Evolutionary conservation across 345 rosid species (phyloP).

Genomic region (Camelina laxa): DNA sequence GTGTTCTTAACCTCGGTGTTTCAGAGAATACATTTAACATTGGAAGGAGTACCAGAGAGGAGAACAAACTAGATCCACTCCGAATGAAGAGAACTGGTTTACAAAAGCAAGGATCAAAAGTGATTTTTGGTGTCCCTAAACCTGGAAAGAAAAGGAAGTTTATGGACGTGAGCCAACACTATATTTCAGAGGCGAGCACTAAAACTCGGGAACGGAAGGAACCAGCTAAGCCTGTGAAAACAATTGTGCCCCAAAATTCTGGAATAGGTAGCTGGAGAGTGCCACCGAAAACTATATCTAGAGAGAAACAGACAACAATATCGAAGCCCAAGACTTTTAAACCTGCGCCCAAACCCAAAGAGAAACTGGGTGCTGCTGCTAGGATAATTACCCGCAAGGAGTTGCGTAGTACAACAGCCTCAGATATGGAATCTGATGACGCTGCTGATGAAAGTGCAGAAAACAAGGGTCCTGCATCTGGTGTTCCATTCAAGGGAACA

Average conservation of each 20-base stretch:
- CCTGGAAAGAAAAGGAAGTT: slow-evolving; percentile 98
- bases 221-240: slow-evolving; percentile 63
- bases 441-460: slow-evolving; percentile 48
- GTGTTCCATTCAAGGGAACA: slow-evolving; percentile 51
- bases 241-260: slow-evolving; percentile 68
- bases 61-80: slow-evolving; percentile 54
- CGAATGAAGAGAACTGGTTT: slow-evolving; percentile 73
- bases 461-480: slow-evolving; percentile 52
- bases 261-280: slow-evolving; percentile 68
- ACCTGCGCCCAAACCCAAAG: slow-evolving; percentile 68
- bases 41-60: slow-evolving; percentile 65
- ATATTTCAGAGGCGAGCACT: slow-evolving; percentile 57
- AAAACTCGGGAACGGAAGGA: slow-evolving; percentile 59
- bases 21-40: slow-evolving; percentile 68
- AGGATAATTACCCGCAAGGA: slow-evolving; percentile 57
- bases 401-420: slow-evolving; percentile 40
- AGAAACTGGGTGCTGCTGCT: slow-evolving; percentile 52
- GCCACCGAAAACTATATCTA: slow-evolving; percentile 54
- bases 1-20: slow-evolving; percentile 57
- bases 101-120: slow-evolving; percentile 85
- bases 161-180: slow-evolving; percentile 98
- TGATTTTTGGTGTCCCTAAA: slow-evolving; percentile 87
- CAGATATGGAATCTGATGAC: slow-evolving; percentile 48
- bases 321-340: slow-evolving; percentile 62
- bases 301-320: slow-evolving; percentile 59